Percentiles rank a stretch among this genome's conserved stretches.
Evolutionary conservation across 2,329 filamentous ascomycete species (phyloP).

Genomic region (Dendryphion nanum): DNA sequence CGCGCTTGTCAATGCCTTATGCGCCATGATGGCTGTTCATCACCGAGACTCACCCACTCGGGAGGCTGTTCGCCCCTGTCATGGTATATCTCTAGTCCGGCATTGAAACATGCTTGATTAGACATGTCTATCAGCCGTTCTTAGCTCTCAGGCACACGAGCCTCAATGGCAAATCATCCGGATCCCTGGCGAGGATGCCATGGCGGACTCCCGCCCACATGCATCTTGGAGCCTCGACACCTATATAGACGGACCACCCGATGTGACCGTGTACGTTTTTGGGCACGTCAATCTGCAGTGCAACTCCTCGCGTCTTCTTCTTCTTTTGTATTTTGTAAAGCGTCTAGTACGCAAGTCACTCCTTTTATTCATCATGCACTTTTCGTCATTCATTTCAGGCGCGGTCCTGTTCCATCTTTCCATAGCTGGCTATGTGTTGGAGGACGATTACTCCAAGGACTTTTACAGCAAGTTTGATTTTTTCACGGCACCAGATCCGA

Average conservation of each 20-base stretch:
- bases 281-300: too few species aligned
- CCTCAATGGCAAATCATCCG: conserved; percentile 13
- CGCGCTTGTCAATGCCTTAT: conserved; percentile 10
- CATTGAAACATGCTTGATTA: conserved; percentile 24
- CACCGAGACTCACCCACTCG: conserved; percentile 15
- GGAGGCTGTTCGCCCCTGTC: conserved; percentile 6
- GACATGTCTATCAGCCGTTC: conserved; percentile 12
- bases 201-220: conserved; percentile 8
- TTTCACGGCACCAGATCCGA: conserved; percentile 45
- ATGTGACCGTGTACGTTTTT: too few species aligned
- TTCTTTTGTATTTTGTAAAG: conserved; percentile 20
- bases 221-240: conserved; percentile 1
- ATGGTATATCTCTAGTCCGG: conserved; percentile 8
- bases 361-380: conserved; percentile 31
- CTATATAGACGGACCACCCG: background rate
- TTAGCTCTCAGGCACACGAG: conserved; percentile 11
- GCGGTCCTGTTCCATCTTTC: conserved; percentile 32
- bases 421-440: conserved; percentile 42
- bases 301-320: conserved; percentile 5
- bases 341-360: conserved; percentile 35
- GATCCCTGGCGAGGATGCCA: conserved; percentile 2
- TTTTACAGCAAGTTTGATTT: conserved; percentile 49
- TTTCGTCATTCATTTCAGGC: conserved; percentile 33
- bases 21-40: conserved; percentile 14
- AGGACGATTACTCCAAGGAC: conserved; percentile 41